These are phyloP conservation scores for Aspergillus pseudoviridinutans DNA, from an alignment of 2,329 filamentous ascomycete species.

Conservation along the genomic window DNA sequence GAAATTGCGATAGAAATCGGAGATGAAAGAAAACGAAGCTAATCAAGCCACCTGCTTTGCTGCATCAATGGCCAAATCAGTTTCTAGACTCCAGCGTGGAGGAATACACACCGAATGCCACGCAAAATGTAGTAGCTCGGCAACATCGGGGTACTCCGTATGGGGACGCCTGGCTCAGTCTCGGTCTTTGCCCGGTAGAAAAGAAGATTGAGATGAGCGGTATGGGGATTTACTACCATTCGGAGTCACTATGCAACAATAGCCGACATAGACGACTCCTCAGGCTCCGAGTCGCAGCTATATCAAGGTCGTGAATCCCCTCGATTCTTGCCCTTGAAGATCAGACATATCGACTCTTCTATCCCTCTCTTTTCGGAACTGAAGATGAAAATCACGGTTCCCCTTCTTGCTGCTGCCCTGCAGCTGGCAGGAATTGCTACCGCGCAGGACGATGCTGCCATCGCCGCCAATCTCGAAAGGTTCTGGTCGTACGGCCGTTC, in stretches of 20 bases:
- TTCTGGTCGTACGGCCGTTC: not conserved
- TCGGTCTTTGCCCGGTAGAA: not conserved
- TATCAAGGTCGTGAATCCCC: not conserved
- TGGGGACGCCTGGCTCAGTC: not conserved
- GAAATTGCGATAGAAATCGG: not conserved
- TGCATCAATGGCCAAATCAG: no score
- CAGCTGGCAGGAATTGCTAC: not conserved
- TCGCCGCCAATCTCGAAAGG: not conserved
- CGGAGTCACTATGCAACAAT: not conserved
- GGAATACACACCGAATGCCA: no score
- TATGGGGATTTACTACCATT: not conserved
- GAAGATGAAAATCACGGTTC: not conserved
- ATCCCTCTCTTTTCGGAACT: not conserved
- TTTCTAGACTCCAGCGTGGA: no score
- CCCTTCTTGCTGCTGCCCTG: not conserved
- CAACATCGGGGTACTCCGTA: not conserved
- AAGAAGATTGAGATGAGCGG: not conserved
- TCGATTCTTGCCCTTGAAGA: not conserved
- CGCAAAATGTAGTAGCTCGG: not conserved
- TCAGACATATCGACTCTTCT: not conserved
- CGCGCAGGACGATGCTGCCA: not conserved
- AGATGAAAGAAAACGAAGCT: not conserved
- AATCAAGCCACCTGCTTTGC: not conserved
- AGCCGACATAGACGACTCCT: not conserved
- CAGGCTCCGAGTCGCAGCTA: not conserved